A percentile compares a stretch with the other conserved stretches of the same genome.
Evolutionary conservation across 208 protist genomes (phyloP).

Genomic region (Leishmania arabica): DNA sequence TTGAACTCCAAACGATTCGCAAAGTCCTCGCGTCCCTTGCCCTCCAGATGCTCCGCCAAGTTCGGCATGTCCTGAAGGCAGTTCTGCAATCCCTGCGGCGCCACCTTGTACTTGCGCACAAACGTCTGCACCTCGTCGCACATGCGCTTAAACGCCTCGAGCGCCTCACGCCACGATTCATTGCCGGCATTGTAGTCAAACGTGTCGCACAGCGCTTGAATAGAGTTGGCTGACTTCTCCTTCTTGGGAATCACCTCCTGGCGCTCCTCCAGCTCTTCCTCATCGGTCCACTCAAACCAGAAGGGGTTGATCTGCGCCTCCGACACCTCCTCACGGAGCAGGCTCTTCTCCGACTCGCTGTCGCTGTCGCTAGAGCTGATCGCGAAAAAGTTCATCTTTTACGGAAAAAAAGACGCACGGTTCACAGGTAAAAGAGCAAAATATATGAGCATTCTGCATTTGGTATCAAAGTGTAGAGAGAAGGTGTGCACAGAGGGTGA

Average conservation of each 20-base stretch:
- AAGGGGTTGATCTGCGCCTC: conserved; percentile 62
- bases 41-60: conserved; percentile 45
- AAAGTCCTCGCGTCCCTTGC: conserved; percentile 51
- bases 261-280: conserved; percentile 69
- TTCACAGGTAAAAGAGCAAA: conserved; percentile 3
- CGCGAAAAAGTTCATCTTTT: conserved; percentile 35
- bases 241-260: conserved; percentile 54
- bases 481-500: neutral
- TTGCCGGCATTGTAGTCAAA: conserved; percentile 61
- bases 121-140: conserved; percentile 19
- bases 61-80: conserved; percentile 59
- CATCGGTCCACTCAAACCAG: conserved; percentile 82
- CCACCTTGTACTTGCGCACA: conserved; percentile 49
- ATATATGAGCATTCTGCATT: neutral
- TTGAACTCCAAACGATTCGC: conserved; percentile 44
- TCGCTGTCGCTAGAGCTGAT: conserved; percentile 65
- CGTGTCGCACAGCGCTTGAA: conserved; percentile 51
- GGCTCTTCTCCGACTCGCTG: conserved; percentile 48
- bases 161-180: conserved; percentile 34
- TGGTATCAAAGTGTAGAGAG: neutral
- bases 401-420: neutral
- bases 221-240: conserved; percentile 57
- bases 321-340: conserved; percentile 47
- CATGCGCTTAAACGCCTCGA: conserved; percentile 45
- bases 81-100: conserved; percentile 43